phyloP scores from a whole-genome alignment of 495 filamentous ascomycete species.

The Aspergillus indologenus region DNA sequence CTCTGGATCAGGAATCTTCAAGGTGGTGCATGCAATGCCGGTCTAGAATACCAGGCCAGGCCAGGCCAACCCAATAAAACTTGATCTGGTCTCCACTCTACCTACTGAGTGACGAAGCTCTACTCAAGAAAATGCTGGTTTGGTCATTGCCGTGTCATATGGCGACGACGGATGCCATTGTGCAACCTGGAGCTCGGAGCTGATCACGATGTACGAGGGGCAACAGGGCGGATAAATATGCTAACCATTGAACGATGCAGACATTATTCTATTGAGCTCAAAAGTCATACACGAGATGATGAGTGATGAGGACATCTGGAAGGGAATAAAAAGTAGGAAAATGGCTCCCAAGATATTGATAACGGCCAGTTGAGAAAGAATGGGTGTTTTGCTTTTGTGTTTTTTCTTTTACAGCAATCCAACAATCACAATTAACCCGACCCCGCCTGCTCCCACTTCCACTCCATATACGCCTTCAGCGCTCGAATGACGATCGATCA shows the following conservation, averaged over 20 bases:
- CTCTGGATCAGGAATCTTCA: too few species aligned
- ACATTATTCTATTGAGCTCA: background rate
- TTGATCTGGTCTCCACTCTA: too few species aligned
- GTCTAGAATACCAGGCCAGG: too few species aligned
- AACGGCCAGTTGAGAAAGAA: background rate
- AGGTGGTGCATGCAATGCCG: too few species aligned
- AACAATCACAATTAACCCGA: conserved; percentile 1
- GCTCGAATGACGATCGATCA: conserved; percentile 6
- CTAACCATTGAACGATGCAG: background rate
- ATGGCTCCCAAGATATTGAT: background rate
- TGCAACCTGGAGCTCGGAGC: too few species aligned
- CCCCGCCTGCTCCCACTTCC: background rate
- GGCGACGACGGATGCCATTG: too few species aligned
- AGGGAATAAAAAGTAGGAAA: background rate
- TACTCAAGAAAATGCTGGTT: too few species aligned
- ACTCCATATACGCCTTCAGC: conserved; percentile 17
- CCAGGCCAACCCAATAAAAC: too few species aligned
- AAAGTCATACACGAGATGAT: background rate
- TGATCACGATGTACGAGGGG: too few species aligned
- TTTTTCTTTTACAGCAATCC: background rate
- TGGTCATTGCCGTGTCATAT: too few species aligned
- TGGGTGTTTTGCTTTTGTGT: background rate
- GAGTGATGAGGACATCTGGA: background rate
- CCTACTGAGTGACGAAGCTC: too few species aligned
- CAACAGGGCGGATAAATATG: too few species aligned